Evolutionary conservation across 306 rosid genomes (phyloP), one percentile per base, ranked within the genome.

Genomic region (Comarum palustre): DNA sequence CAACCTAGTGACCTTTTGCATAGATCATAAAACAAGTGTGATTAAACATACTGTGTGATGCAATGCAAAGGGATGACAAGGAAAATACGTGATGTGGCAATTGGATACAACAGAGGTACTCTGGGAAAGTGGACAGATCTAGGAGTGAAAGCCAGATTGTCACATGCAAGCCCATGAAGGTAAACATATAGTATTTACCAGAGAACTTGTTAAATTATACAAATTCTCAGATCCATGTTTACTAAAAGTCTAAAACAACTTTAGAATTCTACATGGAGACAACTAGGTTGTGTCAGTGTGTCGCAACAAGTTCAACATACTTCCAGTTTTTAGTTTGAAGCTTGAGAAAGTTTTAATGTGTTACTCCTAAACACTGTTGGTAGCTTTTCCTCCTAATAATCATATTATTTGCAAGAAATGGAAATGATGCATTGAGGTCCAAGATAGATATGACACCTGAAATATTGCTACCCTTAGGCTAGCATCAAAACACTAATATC

Each of bases 1-100:
- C 84, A 88, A 75, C 99, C 97, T 79, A 58, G 79, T 69, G 47
- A 82, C 91, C 96, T 91, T 80, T 57, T 31, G 71, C 66, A 67
- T 58, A 64, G 65, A 45, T 41, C 11, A 38, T 17, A 75, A 29
- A 63, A 22, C 4, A 75, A 60, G 50, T 41, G 63, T 10, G 67
- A 25, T 5, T 72, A 58, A 72, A 17, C 31, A n/a, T 72, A 42
- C 36, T 15, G 55, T 19, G 42, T 58, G 68, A 42, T 72, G 68
- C 3, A 14, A 20, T 42, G 55, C 2, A 0, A 71, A 71, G 32
- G 75, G 39, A 58, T 19, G 27, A 58, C 39, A 55, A 24, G 6
- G 48, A 51, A 51, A 50, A 14, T 13, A 51, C 34, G 1, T 32
- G 63, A 51, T 32, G 41, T 3, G 8, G 34, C 34, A 34, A 58